These are phyloP conservation scores for Vitis rotundifolia DNA, from an alignment of 164 flowering plant genomes.

Conservation along the genomic window DNA sequence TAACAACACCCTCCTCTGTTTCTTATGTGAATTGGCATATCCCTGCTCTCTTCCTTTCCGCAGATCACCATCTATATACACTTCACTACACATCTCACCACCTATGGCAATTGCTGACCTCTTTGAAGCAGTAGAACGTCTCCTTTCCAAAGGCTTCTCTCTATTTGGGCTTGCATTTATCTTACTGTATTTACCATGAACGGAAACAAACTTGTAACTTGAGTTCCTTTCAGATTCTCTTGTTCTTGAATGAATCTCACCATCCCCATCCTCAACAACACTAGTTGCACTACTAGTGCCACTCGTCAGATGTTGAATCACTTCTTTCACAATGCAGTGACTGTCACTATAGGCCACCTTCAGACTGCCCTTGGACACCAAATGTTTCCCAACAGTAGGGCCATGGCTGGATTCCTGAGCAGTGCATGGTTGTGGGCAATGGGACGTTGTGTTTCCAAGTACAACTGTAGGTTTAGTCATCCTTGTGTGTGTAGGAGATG, in stretches of 20 bases:
- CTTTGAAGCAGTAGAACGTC: slow-evolving; percentile 14
- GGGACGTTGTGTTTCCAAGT: slow-evolving; percentile 16
- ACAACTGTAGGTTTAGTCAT: slow-evolving; percentile 13
- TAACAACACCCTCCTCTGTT: slow-evolving; percentile 17
- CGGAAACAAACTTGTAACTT: slow-evolving; percentile 19
- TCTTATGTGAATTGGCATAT: slow-evolving; percentile 25
- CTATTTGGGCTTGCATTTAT: slow-evolving; percentile 34
- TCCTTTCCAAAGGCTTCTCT: slow-evolving; percentile 34
- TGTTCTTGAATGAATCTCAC: slow-evolving; percentile 12
- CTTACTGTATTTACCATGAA: slow-evolving; percentile 14
- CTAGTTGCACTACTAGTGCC: slow-evolving; percentile 39
- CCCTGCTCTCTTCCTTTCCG: slow-evolving; percentile 43
- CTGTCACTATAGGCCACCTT: slow-evolving; percentile 3
- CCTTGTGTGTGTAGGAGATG: slow-evolving; percentile 14
- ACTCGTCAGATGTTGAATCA: slow-evolving; percentile 25
- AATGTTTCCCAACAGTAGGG: background rate
- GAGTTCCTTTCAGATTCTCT: slow-evolving; percentile 13
- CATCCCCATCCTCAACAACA: slow-evolving; percentile 41
- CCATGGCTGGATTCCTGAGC: slow-evolving; percentile 11
- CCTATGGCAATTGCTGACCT: slow-evolving; percentile 9
- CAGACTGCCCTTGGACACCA: slow-evolving; percentile 5
- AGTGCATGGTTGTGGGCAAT: slow-evolving; percentile 21
- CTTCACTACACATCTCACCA: slow-evolving; percentile 27
- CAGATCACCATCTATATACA: slow-evolving; percentile 54
- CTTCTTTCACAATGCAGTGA: slow-evolving; percentile 9